phyloP scores from a whole-genome alignment of 805 yeast species.

The Zygotorulaspora sp. region DNA sequence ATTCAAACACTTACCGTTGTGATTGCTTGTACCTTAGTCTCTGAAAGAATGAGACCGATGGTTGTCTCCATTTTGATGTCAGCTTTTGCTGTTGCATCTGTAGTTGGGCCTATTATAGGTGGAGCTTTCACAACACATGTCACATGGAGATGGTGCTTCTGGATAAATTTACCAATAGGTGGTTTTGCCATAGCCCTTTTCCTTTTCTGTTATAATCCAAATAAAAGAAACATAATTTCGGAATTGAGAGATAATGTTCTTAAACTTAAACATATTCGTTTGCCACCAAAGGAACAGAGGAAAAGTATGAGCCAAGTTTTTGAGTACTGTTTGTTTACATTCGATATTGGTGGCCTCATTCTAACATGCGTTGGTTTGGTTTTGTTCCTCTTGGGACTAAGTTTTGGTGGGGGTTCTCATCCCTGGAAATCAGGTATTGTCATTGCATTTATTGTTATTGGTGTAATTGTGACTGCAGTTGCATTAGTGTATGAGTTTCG shows the following conservation, averaged over 20 bases:
- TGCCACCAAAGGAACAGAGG: neutral
- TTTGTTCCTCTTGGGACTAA: slow-evolving; percentile 21
- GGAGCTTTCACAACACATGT: slow-evolving; percentile 56
- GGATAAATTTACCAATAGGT: slow-evolving; percentile 61
- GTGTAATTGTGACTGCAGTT: slow-evolving; percentile 37
- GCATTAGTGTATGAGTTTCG: slow-evolving; percentile 47
- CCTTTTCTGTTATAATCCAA: slow-evolving; percentile 8
- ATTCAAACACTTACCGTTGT: slow-evolving; percentile 53
- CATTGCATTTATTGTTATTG: slow-evolving; percentile 41
- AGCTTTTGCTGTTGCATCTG: slow-evolving; percentile 45
- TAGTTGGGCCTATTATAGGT: slow-evolving; percentile 59
- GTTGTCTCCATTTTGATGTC: slow-evolving; percentile 22
- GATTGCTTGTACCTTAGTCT: slow-evolving; percentile 40
- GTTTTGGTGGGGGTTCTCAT: slow-evolving; percentile 51
- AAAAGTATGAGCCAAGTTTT: neutral
- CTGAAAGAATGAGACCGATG: slow-evolving; percentile 20
- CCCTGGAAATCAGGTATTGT: slow-evolving; percentile 49
- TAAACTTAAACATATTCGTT: neutral
- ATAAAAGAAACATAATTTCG: slow-evolving; percentile 7
- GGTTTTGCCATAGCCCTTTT: slow-evolving; percentile 35
- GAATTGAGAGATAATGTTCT: neutral
- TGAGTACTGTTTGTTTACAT: slow-evolving; percentile 9
- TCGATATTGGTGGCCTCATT: slow-evolving; percentile 24
- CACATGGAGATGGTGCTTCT: slow-evolving; percentile 76
- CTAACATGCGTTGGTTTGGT: slow-evolving; percentile 20